Base-by-base conservation (phyloP, 441 rosid species). In the Pelargonium citronellum region DNA sequence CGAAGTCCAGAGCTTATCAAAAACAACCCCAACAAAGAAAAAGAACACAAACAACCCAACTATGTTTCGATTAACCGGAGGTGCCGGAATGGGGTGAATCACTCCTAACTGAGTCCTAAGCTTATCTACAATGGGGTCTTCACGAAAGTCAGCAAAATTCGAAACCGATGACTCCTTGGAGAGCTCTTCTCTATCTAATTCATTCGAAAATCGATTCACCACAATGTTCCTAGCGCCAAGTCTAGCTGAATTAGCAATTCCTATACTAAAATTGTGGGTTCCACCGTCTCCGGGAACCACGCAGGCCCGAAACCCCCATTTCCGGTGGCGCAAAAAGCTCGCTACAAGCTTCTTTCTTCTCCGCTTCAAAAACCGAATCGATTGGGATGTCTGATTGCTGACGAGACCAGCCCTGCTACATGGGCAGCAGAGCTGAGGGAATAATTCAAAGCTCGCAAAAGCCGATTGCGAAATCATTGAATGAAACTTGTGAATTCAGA, bases 71-170 rank as follows among this genome's bases (percentile, higher is more conserved):
- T 83, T 90, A 22, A 94, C 30, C 0, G 95, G 95, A 20, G 99
- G 96, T 1, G 99, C 82, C 0, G 99, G 97, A 13, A 94, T 84
- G 34, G 99, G 99, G 46, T 94, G 99, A 57, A 94, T 84, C 7
- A 76, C 91, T 55, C 99, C 99, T n/a, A 94, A 79, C 47, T 91
- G 95, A 24, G 96, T 90, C 82, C 95, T 82, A 37, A 94, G 85
- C 86, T 94, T 94, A 73, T 87, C 87, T 39, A 94, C 92, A 20
- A 91, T 83, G 2, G 99, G 96, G 68, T 94, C 99, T 75, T 91
- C 92, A 67, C 78, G 86, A 68, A 84, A 88, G 63, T 51, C 77
- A 16, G 92, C 78, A 74, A 91, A 91, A 77, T 77, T 84, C 15
- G 86, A 79, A 7, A 83, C 86, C 67, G 61, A 3, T 68, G 62